phyloP scores from a whole-genome alignment of 257 asterid genomes.

The Perilla frutescens region DNA sequence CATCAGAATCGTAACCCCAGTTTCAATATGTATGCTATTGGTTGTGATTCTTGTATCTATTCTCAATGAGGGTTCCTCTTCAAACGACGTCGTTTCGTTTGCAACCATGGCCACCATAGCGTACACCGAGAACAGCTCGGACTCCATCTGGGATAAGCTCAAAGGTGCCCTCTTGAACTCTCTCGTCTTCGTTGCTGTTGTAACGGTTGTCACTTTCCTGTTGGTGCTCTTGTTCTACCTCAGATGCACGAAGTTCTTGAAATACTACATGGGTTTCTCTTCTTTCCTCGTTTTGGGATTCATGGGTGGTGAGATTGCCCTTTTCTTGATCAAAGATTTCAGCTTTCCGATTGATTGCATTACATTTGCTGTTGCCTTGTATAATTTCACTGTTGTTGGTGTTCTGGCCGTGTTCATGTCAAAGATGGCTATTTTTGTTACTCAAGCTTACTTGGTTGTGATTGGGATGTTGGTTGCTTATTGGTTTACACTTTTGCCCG shows the following conservation, averaged over 20 bases:
- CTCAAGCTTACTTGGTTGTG: conserved; percentile 81
- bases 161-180: conserved; percentile 96
- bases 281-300: conserved; percentile 84
- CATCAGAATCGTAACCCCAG: conserved; percentile 84
- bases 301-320: conserved; percentile 84
- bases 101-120: conserved; percentile 79
- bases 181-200: conserved; percentile 73
- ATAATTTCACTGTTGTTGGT: conserved; percentile 85
- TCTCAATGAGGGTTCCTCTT: conserved; percentile 57
- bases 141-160: conserved; percentile 88
- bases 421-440: conserved; percentile 67
- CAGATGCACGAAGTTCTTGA: conserved; percentile 92
- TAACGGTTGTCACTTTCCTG: conserved; percentile 83
- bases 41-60: conserved; percentile 82
- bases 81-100: conserved; percentile 45
- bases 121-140: conserved; percentile 75
- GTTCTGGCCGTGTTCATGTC: conserved; percentile 80
- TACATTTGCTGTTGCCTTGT: conserved; percentile 66
- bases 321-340: conserved; percentile 58
- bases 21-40: conserved; percentile 86
- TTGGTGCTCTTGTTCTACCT: conserved; percentile 84
- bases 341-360: conserved; percentile 71
- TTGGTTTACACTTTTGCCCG: conserved; percentile 97
- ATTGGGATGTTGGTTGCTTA: conserved; percentile 94
- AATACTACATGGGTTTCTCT: conserved; percentile 96